A percentile compares a stretch with the other conserved stretches of the same genome.
Evolutionary conservation across 225 moss, liverwort and hornwort genomes (phyloP).

Genomic region (Polytrichum commune): DNA sequence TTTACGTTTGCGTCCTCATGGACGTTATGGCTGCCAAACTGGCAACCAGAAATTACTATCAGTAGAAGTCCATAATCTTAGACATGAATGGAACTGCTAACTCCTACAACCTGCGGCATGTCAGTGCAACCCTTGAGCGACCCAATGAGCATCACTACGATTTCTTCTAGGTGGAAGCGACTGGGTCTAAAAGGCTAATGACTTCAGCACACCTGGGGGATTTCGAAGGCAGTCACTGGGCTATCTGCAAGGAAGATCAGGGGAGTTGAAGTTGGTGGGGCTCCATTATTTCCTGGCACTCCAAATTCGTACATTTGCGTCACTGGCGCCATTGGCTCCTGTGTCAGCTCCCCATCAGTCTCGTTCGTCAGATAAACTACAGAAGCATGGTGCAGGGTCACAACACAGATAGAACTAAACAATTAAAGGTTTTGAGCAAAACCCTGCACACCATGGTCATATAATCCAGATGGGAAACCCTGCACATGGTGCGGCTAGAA

Average conservation of each 20-base stretch:
- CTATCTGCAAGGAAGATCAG: constrained; percentile 62
- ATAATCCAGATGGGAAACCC: too few species aligned
- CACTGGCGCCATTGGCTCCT: constrained; percentile 35
- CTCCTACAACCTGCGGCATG: too few species aligned
- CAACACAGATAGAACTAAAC: background rate
- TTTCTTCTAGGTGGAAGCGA: too few species aligned
- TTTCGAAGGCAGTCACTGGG: constrained; percentile 54
- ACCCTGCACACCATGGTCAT: too few species aligned
- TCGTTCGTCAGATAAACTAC: constrained; percentile 14
- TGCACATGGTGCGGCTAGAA: too few species aligned
- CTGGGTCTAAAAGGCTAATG: too few species aligned
- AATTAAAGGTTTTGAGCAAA: too few species aligned
- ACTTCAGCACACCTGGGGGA: constrained; percentile 63
- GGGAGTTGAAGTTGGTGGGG: constrained; percentile 42
- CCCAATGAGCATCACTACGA: too few species aligned
- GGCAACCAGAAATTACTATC: constrained; percentile 2
- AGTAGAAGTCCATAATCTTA: background rate
- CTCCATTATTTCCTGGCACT: constrained; percentile 47
- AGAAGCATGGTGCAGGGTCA: constrained; percentile 1
- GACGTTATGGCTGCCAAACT: constrained; percentile 54
- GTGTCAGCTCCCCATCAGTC: constrained; percentile 10
- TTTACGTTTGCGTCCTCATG: constrained; percentile 25
- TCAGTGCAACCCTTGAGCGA: too few species aligned
- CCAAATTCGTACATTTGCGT: constrained; percentile 43
- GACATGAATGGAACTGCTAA: background rate